Base-by-base conservation (phyloP, 306 rosid species). In the Arachis hypogaea region DNA sequence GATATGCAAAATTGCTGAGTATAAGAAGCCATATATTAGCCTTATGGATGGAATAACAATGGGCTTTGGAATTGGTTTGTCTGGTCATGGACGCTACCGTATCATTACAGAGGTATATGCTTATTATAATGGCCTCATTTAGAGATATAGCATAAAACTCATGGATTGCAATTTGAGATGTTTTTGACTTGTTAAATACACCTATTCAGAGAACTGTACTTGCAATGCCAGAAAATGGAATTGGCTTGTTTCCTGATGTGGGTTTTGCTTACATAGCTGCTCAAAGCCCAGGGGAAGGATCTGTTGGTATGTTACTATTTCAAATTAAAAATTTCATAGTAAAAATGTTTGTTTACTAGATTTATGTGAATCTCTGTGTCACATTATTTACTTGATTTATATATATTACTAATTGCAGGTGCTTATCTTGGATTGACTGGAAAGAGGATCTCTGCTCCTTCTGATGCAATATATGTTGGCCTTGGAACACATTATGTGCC, bases 161-260 rank as follows among this genome's bases (percentile, higher is more conserved):
- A 6, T 36, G 7, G 40, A 44, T 65, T 80, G 64, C 16, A 45
- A 0, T 81, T 68, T 59, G 77, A 64, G 59, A 74, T 73, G 61
- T 51, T 76, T 28, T 52, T 55, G 72, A 68, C 69, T n/a, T 71
- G 33, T 57, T 67, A 42, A 59, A 59, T 42, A 43, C n/a, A 62
- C 6, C 30, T 71, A 78, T 81, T 62, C 87, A 94, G 99, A 92
- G 88, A 84, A 95, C 99, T 58, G 76, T 88, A 82, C 96, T 92
- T 73, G 99, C 99, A 9, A 95, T 95, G 99, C 99, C 99, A 46
- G 99, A 95, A 90, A 95, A 95, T 76, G 99, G 98, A 80, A 95
- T 92, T 74, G 99, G 98, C 74, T 83, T 92, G 81, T 95, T 92
- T 69, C 99, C 99, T 29, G 99, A 95, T 68, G 97, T 95, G 55